phyloP scores from a whole-genome alignment of 257 asterid genomes.

The Solanum virginianum region DNA sequence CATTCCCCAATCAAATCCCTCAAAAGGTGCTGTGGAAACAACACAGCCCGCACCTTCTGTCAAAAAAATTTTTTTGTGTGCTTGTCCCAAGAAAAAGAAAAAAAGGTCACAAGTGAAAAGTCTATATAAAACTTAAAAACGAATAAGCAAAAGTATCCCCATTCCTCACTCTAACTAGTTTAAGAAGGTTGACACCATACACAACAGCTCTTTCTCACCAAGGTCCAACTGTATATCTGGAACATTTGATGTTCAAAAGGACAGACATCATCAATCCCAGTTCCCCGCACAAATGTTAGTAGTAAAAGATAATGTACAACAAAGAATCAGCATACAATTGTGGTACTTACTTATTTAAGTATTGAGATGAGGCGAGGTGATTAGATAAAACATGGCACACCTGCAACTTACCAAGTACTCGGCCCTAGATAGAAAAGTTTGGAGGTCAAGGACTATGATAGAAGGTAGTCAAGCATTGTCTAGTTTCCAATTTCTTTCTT shows the following conservation, averaged over 20 bases:
- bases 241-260: background rate
- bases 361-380: background rate
- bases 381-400: background rate
- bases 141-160: background rate
- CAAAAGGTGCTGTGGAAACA: background rate
- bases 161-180: background rate
- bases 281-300: background rate
- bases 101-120: background rate
- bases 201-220: background rate
- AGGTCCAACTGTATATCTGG: background rate
- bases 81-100: background rate
- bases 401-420: background rate
- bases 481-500: background rate
- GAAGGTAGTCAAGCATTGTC: background rate
- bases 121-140: background rate
- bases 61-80: background rate
- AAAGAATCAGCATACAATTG: background rate
- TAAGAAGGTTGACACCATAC: background rate
- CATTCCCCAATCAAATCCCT: background rate
- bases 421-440: background rate
- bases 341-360: background rate
- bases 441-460: background rate
- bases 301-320: background rate
- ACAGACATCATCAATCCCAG: background rate
- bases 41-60: background rate